Percentiles rank a stretch among this genome's conserved stretches.
These are phyloP conservation scores for Xenoacremonium recifei DNA, from an alignment of 2,329 filamentous ascomycete genomes.

Conservation along the genomic window DNA sequence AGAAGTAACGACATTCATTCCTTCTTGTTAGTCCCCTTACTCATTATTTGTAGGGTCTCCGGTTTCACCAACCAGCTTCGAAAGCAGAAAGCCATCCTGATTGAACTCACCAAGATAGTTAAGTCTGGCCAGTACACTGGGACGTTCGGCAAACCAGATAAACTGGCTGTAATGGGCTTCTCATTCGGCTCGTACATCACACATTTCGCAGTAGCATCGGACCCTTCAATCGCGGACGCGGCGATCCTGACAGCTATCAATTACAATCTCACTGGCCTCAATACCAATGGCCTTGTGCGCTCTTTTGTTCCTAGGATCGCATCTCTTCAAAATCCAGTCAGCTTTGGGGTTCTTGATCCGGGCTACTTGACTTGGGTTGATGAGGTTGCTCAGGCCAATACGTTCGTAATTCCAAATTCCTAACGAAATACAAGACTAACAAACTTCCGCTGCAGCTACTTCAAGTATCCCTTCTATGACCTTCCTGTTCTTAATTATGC, in stretches of 20 bases:
- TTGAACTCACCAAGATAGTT: conserved; percentile 12
- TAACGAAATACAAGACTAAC: too few species aligned
- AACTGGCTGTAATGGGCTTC: conserved; percentile 17
- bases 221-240: conserved; percentile 11
- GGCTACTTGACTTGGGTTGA: conserved; percentile 17
- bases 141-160: conserved; percentile 9
- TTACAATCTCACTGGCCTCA: conserved; percentile 13
- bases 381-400: conserved; percentile 10
- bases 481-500: conserved; percentile 9
- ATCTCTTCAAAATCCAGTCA: conserved; percentile 10
- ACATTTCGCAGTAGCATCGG: conserved; percentile 13
- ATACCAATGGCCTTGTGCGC: conserved; percentile 10
- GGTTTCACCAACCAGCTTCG: conserved; percentile 16
- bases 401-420: conserved; percentile 4
- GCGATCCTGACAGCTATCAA: conserved; percentile 13
- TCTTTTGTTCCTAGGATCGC: conserved; percentile 16
- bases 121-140: conserved; percentile 13
- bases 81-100: conserved; percentile 14
- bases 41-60: conserved; percentile 6
- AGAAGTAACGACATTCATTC: conserved; percentile 1
- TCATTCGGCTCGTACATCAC: conserved; percentile 16
- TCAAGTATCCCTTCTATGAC: conserved; percentile 16
- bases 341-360: conserved; percentile 6
- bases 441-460: conserved; percentile 14
- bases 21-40: neutral